phyloP scores from a whole-genome alignment of 2,329 filamentous ascomycete species.

The Diplodia corticola region DNA sequence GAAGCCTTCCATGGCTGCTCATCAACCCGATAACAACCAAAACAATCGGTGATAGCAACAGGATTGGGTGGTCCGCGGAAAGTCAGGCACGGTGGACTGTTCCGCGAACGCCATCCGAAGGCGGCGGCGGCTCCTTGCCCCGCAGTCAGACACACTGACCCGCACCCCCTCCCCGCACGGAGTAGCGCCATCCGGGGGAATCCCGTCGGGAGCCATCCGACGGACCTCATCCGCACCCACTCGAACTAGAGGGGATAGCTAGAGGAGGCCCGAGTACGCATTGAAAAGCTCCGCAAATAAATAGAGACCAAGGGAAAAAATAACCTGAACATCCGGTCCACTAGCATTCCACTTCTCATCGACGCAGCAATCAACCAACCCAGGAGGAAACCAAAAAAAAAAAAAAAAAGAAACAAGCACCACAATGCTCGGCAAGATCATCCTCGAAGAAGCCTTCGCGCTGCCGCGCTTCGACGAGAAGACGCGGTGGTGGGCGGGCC shows the following conservation, averaged over 20 bases:
- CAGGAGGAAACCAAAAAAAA: too few relatives aligned
- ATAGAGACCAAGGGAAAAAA: not conserved
- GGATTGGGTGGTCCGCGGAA: not conserved
- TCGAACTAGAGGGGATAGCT: not conserved
- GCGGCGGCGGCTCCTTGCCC: not conserved
- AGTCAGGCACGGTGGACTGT: not conserved
- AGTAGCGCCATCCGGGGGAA: not conserved
- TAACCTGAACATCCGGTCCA: too few relatives aligned
- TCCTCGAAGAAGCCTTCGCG: constrained; percentile 63
- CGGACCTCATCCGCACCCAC: constrained; percentile 3
- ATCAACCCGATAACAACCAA: too few relatives aligned
- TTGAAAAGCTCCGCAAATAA: not conserved
- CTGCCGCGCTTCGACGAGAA: constrained; percentile 60
- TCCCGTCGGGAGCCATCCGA: constrained; percentile 12
- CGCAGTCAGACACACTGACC: not conserved
- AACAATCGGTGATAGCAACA: not conserved
- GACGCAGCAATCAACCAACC: too few relatives aligned
- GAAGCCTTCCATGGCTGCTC: too few relatives aligned
- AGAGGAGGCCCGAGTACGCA: not conserved
- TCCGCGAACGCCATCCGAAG: constrained; percentile 5
- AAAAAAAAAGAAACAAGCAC: too few relatives aligned
- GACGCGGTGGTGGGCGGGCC: constrained; percentile 61
- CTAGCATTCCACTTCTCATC: too few relatives aligned
- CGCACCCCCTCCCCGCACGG: constrained; percentile 6
- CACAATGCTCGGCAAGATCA: constrained; percentile 61